Conservation (phyloP, 2,329 filamentous ascomycete species). For the Paraphaeosphaeria minitans region DNA sequence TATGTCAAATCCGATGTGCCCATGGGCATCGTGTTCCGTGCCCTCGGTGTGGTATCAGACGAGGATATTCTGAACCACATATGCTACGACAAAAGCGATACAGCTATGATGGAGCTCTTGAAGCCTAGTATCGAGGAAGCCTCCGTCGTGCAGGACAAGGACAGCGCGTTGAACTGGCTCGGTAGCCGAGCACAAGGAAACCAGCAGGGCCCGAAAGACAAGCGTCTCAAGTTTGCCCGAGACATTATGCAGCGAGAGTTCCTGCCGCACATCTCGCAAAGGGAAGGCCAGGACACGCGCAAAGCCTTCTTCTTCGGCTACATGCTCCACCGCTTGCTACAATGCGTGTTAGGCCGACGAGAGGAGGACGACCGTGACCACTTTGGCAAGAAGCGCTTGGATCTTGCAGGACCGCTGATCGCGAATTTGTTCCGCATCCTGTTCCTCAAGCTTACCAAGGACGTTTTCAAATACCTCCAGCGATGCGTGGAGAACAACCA, state of each 20-base stretch:
- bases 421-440: slow-evolving; percentile 95
- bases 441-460: slow-evolving; percentile 87
- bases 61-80: slow-evolving; percentile 98
- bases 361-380: slow-evolving; percentile 98
- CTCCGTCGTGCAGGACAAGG: slow-evolving; percentile 92
- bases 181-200: slow-evolving; percentile 83
- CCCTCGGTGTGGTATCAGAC: slow-evolving; percentile 92
- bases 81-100: slow-evolving; percentile 93
- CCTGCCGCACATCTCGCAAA: slow-evolving; percentile 93
- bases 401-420: slow-evolving; percentile 90
- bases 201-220: slow-evolving; percentile 75
- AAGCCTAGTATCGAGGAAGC: slow-evolving; percentile 97
- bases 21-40: slow-evolving; percentile 93
- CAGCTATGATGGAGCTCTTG: slow-evolving; percentile 95
- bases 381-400: slow-evolving; percentile 97
- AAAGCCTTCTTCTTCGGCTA: slow-evolving; percentile 99
- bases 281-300: slow-evolving; percentile 89
- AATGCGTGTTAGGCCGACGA: slow-evolving; percentile 88
- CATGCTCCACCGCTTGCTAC: slow-evolving; percentile 95
- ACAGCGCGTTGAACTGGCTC: slow-evolving; percentile 93
- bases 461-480: slow-evolving; percentile 89
- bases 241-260: slow-evolving; percentile 98
- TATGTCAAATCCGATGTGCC: slow-evolving; percentile 95
- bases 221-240: slow-evolving; percentile 88
- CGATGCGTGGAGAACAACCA: slow-evolving; percentile 87